Percentiles rank a stretch among this genome's conserved stretches.
These are phyloP conservation scores for Hymenoscyphus linearis DNA, from an alignment of 2,329 filamentous ascomycete species.

Conservation along the genomic window DNA sequence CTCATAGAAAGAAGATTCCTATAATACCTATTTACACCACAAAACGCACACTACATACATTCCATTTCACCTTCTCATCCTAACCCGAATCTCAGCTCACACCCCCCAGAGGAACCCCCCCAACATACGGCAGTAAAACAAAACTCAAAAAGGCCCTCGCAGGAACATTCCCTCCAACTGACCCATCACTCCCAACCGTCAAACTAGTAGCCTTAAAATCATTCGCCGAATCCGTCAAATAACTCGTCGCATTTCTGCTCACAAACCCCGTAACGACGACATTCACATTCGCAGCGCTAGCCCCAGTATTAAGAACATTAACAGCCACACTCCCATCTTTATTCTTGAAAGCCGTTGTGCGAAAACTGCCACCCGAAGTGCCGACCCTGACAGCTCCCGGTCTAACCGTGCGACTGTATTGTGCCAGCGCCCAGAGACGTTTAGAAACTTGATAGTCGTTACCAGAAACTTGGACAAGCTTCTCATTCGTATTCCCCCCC, in stretches of 20 bases:
- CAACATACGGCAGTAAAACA: slow-evolving; percentile 1
- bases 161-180: slow-evolving; percentile 8
- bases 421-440: slow-evolving; percentile 14
- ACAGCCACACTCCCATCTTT: slow-evolving; percentile 18
- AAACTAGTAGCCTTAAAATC: slow-evolving; percentile 4
- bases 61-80: too few species aligned
- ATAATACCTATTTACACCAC: too few species aligned
- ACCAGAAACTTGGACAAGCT: slow-evolving; percentile 15
- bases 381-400: slow-evolving; percentile 10
- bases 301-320: slow-evolving; percentile 18
- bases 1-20: too few species aligned
- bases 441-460: slow-evolving; percentile 10
- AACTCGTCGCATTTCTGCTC: slow-evolving; percentile 7
- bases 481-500: slow-evolving; percentile 34
- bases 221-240: slow-evolving; percentile 13
- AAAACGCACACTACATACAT: too few species aligned
- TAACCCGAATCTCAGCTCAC: too few species aligned
- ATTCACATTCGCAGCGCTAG: slow-evolving; percentile 1
- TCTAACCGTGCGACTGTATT: slow-evolving; percentile 5
- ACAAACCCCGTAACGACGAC: slow-evolving; percentile 8
- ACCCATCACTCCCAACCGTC: slow-evolving; percentile 2
- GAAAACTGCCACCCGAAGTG: slow-evolving; percentile 3
- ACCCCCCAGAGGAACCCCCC: too few species aligned
- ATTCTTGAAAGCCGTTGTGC: slow-evolving; percentile 18
- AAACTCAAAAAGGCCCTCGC: slow-evolving; percentile 13